Evolutionary conservation across 1,284 basidiomycete species (phyloP).

Genomic region (Cryptococcus floricola): DNA sequence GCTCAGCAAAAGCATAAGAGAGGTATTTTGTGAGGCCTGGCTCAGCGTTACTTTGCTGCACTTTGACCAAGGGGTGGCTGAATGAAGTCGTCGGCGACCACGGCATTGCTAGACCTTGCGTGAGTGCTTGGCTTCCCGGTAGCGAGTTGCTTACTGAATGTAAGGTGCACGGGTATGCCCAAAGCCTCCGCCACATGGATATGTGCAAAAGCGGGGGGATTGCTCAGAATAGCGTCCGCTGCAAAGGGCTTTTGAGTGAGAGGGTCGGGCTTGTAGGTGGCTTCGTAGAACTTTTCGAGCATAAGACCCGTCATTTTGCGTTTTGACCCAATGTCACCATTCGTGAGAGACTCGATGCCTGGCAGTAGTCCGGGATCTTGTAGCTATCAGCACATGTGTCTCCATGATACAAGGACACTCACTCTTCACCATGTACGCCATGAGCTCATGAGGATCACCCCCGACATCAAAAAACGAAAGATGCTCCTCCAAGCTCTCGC

Average conservation of each 20-base stretch:
- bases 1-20: constrained; percentile 58
- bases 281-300: constrained; percentile 59
- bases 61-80: constrained; percentile 62
- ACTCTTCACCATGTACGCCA: constrained; percentile 50
- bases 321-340: constrained; percentile 38
- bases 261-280: constrained; percentile 55
- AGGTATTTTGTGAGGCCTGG: constrained; percentile 58
- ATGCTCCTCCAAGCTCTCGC: constrained; percentile 27
- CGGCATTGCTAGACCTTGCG: constrained; percentile 57
- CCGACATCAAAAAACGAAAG: constrained; percentile 45
- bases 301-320: constrained; percentile 50
- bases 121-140: neutral
- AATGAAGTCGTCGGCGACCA: constrained; percentile 64
- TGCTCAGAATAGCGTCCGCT: constrained; percentile 63
- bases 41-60: constrained; percentile 56
- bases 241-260: constrained; percentile 53
- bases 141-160: constrained; percentile 53
- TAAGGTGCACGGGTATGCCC: constrained; percentile 59
- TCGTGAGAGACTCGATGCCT: constrained; percentile 32
- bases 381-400: neutral
- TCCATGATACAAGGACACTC: constrained; percentile 20
- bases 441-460: constrained; percentile 44
- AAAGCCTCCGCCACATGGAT: constrained; percentile 63
- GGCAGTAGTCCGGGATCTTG: constrained; percentile 45
- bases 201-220: constrained; percentile 63